Evolutionary conservation across 2,329 filamentous ascomycete species (phyloP).

Genomic region (Fusarium fracticaudum): DNA sequence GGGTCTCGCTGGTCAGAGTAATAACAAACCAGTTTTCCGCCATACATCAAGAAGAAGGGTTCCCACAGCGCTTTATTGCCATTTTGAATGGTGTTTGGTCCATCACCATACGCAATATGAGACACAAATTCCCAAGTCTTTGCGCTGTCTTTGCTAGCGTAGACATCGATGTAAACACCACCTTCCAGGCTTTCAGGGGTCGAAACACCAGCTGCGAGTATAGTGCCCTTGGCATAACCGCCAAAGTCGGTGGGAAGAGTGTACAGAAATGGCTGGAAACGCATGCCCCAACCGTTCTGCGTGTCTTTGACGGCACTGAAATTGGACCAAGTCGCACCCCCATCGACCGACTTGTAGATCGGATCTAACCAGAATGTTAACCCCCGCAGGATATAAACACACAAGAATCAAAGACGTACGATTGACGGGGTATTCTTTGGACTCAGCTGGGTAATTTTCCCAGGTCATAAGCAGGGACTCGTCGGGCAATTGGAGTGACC

Average conservation of each 20-base stretch:
- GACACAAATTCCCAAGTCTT: neutral
- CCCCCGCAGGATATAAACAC: neutral
- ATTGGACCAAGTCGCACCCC: neutral
- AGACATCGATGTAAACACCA: neutral
- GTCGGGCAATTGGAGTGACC: neutral
- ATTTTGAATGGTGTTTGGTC: neutral
- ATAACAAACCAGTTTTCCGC: neutral
- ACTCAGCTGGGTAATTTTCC: neutral
- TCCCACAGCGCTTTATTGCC: neutral
- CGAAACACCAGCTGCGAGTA: neutral
- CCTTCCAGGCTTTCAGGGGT: neutral
- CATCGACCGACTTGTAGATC: neutral
- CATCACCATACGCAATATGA: neutral
- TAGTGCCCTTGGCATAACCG: neutral
- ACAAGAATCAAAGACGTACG: neutral
- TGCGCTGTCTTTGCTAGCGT: neutral
- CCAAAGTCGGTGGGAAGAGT: neutral
- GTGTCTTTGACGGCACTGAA: neutral
- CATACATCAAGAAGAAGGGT: neutral
- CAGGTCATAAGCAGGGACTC: neutral
- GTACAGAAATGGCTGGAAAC: neutral
- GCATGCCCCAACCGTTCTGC: neutral
- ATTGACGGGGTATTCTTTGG: neutral
- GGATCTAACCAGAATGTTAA: neutral
- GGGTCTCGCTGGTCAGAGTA: neutral